Evolutionary conservation across 169 alveolate genomes (phyloP).

Genomic region (Ichthyophthirius multifiliis): DNA sequence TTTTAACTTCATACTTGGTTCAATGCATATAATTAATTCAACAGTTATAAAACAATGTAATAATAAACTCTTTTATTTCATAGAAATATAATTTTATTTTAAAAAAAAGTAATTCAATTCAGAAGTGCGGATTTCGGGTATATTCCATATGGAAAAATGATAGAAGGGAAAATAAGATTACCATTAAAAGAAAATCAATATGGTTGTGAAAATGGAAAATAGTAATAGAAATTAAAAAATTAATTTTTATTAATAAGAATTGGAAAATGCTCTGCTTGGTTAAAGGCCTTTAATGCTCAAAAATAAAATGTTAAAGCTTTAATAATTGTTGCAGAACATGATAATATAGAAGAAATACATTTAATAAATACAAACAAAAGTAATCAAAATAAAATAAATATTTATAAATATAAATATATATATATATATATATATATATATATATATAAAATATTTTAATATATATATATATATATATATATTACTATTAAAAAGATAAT

Average conservation of each 20-base stretch:
- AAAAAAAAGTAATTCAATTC: neutral
- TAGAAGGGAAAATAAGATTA: neutral
- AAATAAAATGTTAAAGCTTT: neutral
- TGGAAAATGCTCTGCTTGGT: neutral
- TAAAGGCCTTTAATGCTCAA: neutral
- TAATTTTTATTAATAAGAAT: neutral
- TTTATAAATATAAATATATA: too few relatives aligned
- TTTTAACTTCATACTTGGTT: too few relatives aligned
- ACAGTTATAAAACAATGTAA: too few relatives aligned
- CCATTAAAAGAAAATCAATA: neutral
- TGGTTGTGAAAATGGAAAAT: neutral
- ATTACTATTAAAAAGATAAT: neutral
- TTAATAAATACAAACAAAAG: neutral
- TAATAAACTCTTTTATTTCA: too few relatives aligned
- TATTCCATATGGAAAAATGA: neutral
- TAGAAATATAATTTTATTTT: too few relatives aligned
- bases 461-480: too few relatives aligned
- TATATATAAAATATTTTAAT: neutral
- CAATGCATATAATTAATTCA: too few relatives aligned
- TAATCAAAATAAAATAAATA: neutral
- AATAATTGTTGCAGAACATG: neutral
- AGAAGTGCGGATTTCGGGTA: slow-evolving; percentile 6
- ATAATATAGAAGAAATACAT: neutral
- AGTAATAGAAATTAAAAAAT: neutral
- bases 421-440: neutral